Conservation (phyloP, 2,329 filamentous ascomycete genomes). For the Verticillium isaacii region DNA sequence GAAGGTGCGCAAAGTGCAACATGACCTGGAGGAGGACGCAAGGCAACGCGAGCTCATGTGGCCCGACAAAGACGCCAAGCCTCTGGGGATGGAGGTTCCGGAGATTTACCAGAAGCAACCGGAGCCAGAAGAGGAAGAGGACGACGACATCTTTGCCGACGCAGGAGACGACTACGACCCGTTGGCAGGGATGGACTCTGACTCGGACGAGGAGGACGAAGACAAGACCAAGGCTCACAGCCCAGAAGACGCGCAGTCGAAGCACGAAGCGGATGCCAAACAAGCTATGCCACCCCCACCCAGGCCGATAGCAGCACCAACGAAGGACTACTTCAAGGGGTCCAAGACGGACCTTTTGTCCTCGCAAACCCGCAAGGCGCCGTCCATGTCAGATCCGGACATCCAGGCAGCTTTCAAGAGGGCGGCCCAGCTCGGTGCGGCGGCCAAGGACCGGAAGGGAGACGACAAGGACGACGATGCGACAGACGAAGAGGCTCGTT, state of each 20-base stretch:
- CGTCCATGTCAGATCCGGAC: slow-evolving; percentile 66
- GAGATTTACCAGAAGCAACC: slow-evolving; percentile 49
- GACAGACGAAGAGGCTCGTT: slow-evolving; percentile 40
- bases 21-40: slow-evolving; percentile 24
- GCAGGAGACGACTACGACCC: slow-evolving; percentile 65
- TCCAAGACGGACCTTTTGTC: slow-evolving; percentile 50
- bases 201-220: slow-evolving; percentile 40
- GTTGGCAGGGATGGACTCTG: slow-evolving; percentile 50
- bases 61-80: slow-evolving; percentile 51
- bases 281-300: slow-evolving; percentile 42
- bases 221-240: slow-evolving; percentile 33
- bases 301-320: slow-evolving; percentile 31
- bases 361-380: slow-evolving; percentile 43
- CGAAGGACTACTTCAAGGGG: slow-evolving; percentile 59
- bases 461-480: slow-evolving; percentile 31
- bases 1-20: slow-evolving; percentile 53
- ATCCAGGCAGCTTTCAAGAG: slow-evolving; percentile 83
- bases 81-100: slow-evolving; percentile 62
- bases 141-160: slow-evolving; percentile 62
- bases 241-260: slow-evolving; percentile 16
- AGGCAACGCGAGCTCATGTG: slow-evolving; percentile 40
- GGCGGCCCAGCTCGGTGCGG: slow-evolving; percentile 61
- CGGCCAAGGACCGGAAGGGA: slow-evolving; percentile 27
- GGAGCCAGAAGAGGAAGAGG: slow-evolving; percentile 43
- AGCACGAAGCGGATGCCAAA: slow-evolving; percentile 16